Percentiles rank a stretch among this genome's conserved stretches.
phyloP scores from a whole-genome alignment of 305 asterid species.

The Stenogyne calaminthoides region DNA sequence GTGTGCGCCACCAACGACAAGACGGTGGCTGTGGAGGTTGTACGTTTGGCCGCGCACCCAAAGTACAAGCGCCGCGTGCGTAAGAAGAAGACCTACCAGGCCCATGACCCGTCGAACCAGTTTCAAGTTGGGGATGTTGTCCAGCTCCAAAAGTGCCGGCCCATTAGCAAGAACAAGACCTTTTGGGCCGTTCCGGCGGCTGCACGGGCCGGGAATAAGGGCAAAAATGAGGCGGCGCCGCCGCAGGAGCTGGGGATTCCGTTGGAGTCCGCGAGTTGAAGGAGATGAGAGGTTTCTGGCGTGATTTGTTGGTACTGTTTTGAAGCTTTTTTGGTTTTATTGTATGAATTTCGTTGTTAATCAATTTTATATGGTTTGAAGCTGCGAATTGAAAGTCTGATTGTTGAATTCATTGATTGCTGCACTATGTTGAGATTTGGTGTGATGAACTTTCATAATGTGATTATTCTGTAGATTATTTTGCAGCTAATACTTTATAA shows the following conservation, averaged over 20 bases:
- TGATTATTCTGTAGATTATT: background rate
- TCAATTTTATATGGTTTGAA: background rate
- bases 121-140: slow-evolving; percentile 82
- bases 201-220: slow-evolving; percentile 33
- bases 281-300: slow-evolving; percentile 20
- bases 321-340: slow-evolving; percentile 2
- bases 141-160: slow-evolving; percentile 76
- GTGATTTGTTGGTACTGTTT: background rate
- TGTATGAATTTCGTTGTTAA: background rate
- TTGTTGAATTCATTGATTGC: background rate
- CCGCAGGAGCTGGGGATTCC: slow-evolving; percentile 64
- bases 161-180: slow-evolving; percentile 79
- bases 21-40: slow-evolving; percentile 84
- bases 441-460: background rate
- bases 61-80: slow-evolving; percentile 93
- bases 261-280: slow-evolving; percentile 55
- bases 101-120: slow-evolving; percentile 82
- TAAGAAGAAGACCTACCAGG: slow-evolving; percentile 94
- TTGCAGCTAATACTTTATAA: too few species aligned
- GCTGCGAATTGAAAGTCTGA: background rate
- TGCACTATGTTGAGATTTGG: background rate
- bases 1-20: slow-evolving; percentile 81
- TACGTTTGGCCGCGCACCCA: slow-evolving; percentile 87
- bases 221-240: slow-evolving; percentile 30
- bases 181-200: slow-evolving; percentile 69